Evolutionary conservation across 768 basidiomycete species (phyloP), one percentile per base, ranked within the genome.

Genomic region (Panaeolus papilionaceus): DNA sequence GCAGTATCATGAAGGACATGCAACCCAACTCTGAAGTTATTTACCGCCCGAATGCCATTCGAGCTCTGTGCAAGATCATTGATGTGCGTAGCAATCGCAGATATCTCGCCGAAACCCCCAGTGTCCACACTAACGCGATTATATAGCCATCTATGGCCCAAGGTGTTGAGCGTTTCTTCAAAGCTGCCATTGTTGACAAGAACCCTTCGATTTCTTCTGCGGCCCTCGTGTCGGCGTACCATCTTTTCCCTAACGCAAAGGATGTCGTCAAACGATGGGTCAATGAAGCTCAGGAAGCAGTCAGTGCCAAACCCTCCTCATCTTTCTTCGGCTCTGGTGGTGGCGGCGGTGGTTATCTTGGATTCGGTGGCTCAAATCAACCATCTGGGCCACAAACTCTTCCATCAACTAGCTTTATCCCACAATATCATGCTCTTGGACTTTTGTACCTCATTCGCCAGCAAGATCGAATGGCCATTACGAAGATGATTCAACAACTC

Each of bases 1-100:
- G 92, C 78, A 98, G 95, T 75, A 98, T 99, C 79, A 98, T 98
- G 96, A 99, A 99, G 84, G 98, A 99, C 76, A 99, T 99, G 95
- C 98, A 99, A 75, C 93, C 96, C 65, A 98, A 98, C 77, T 92
- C 95, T 62, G 98, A 99, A 80, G 97, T 99, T 74, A 95, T 99
- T 69, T 99, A 99, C 80, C 87, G 98, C 65, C 94, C 98, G 38
- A 99, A 99, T 79, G 93, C 98, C 16, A 99, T 99, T 72, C 90
- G 98, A 71, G 96, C 97, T 7, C 84, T 99, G 6, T 96, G 95
- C 79, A 87, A 96, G 70, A 96, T 99, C 77, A 97, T 98, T 73
- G 98, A 99, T 78, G 98, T 98, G 79, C 77, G 96, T 88, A 16
- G 42, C 65, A 64, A 49, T 40, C 8, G 42, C 40, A 63, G 64